Base-by-base conservation (phyloP, 805 yeast species). In the Jamesozyma hellenica region DNA sequence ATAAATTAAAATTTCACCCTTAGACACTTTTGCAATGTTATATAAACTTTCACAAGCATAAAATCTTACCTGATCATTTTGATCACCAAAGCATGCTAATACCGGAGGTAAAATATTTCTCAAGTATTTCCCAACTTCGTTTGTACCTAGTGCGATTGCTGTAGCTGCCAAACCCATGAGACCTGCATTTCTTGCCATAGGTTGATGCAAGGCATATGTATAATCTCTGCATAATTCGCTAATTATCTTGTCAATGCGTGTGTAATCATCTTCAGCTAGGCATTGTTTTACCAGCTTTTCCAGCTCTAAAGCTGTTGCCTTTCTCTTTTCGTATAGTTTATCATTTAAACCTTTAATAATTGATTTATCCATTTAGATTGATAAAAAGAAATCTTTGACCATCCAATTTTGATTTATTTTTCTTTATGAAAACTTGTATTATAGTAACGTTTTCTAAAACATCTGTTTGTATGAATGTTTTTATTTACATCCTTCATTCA, bases 11-110 rank as follows among this genome's bases (percentile, higher is more conserved):
- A 92, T 84, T 61, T 92, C 97, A 23, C 97, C 97, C 49, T 94
- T 78, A 3, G 97, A 95, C 16, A 92, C 94, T 55, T 92, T 92
- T 35, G 97, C 95, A 34, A 92, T 88, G 61, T 92, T 92, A 62
- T 92, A 92, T 44, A 92, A 68, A 35, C 94, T 82, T 55, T 92
- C 98, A 64, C 97, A 92, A 0, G 98, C 96, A 59, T 87, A 92
- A 54, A 92, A 92, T 40, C 98, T 71, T 8, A 92, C 98, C 49
- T 94, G 75, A n/a, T 95, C 90, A 58, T 92, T 96, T 44, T 92
- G 95, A 55, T 92, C 98, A 36, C 94, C 90, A 59, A 92, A 92
- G 43, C 96, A 90, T 0, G 96, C 90, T 50, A 92, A 67, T 12
- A 92, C 95, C 0, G 98, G 96, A 45, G 85, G 92, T 46, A 92